Conservation (phyloP, 768 basidiomycete genomes). For the Leccinum pellstonianum region DNA sequence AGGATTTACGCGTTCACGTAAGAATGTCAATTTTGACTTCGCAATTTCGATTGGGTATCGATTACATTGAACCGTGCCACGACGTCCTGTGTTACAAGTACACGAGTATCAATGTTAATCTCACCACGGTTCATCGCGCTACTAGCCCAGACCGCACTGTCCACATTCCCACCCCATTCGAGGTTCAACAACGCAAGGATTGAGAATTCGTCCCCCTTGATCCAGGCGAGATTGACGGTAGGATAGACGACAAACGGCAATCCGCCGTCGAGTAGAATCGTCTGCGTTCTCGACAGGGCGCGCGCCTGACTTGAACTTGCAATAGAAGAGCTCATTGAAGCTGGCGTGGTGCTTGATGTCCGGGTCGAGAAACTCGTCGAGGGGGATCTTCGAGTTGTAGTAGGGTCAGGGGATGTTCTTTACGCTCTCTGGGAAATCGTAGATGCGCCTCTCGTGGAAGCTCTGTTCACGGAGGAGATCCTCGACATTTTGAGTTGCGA, state of each 20-base stretch:
- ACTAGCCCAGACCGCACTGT: too few species aligned
- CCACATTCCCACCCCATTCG: neutral
- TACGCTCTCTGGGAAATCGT: conserved; percentile 51
- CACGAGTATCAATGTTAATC: too few species aligned
- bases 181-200: conserved; percentile 52
- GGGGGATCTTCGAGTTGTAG: conserved; percentile 36
- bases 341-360: conserved; percentile 58
- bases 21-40: too few species aligned
- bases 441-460: conserved; percentile 53
- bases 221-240: conserved; percentile 27
- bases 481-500: conserved; percentile 34
- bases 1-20: too few species aligned
- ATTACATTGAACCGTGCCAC: too few species aligned
- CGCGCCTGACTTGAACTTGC: conserved; percentile 55
- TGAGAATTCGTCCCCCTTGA: conserved; percentile 73
- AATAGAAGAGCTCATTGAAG: conserved; percentile 78
- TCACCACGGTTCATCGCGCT: too few species aligned
- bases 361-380: conserved; percentile 60
- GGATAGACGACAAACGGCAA: conserved; percentile 29
- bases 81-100: too few species aligned
- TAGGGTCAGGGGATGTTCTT: conserved; percentile 54
- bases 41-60: too few species aligned
- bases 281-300: conserved; percentile 59
- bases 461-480: conserved; percentile 54
- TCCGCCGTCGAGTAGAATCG: conserved; percentile 68